phyloP scores from a whole-genome alignment of 164 flowering plant species.

The Liquidambar formosana region DNA sequence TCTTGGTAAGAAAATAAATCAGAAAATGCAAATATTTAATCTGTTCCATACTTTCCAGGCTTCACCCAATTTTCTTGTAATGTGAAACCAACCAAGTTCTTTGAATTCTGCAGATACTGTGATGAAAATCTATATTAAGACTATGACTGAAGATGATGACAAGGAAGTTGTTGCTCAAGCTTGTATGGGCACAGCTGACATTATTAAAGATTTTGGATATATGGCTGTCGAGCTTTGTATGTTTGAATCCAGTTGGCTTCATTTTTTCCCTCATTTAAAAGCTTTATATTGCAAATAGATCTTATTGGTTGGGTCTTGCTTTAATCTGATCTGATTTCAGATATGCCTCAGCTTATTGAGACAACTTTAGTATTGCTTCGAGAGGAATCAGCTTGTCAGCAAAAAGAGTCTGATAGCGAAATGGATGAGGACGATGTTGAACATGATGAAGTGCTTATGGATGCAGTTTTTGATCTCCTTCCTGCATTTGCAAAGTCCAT shows the following conservation, averaged over 20 bases:
- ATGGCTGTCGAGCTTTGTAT: slow-evolving; percentile 71
- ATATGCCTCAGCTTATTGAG: slow-evolving; percentile 76
- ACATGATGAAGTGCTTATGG: slow-evolving; percentile 98
- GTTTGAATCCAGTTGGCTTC: slow-evolving; percentile 19
- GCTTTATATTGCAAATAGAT: not conserved
- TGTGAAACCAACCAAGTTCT: slow-evolving; percentile 9
- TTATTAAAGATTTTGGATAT: slow-evolving; percentile 75
- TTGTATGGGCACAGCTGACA: slow-evolving; percentile 72
- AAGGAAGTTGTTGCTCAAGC: slow-evolving; percentile 99
- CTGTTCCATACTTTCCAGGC: not conserved
- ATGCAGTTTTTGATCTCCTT: slow-evolving; percentile 94
- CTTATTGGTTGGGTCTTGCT: not conserved
- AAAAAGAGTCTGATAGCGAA: slow-evolving; percentile 74
- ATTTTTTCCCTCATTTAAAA: slow-evolving; percentile 7
- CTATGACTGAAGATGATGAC: slow-evolving; percentile 92
- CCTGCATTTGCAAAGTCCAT: slow-evolving; percentile 96
- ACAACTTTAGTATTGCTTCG: slow-evolving; percentile 69
- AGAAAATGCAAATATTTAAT: not conserved
- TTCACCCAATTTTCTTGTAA: not conserved
- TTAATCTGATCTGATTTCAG: slow-evolving; percentile 35
- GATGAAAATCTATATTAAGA: slow-evolving; percentile 75
- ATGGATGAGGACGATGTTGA: slow-evolving; percentile 68
- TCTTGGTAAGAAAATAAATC: slow-evolving; percentile 55
- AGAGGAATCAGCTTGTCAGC: slow-evolving; percentile 89
- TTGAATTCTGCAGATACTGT: slow-evolving; percentile 54